Evolutionary conservation across 1,139 yeast species (phyloP), one percentile per base, ranked within the genome.

Genomic region (Zygoascus hellenicus): DNA sequence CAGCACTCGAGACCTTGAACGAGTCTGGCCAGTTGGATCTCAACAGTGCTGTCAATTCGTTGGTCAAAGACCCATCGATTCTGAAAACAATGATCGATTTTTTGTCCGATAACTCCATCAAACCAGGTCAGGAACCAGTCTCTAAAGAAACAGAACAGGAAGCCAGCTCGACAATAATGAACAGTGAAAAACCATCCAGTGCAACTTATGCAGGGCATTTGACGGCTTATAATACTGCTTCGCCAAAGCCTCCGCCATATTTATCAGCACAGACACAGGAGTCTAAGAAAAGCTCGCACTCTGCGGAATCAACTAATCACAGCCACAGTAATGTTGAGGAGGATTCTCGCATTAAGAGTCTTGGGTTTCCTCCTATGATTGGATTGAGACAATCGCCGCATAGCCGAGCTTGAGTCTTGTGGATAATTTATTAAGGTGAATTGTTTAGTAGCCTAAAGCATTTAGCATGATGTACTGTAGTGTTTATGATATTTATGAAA

Each of bases 11-110:
- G 36, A 37, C 53, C 2, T 47, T 56, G 15, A 51, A 54, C 10
- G 46, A 47, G 16, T 38, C 48, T 13, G 50, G 45, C 16, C 41
- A 35, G 10, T 11, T 43, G 26, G 55, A 48, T 37, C 49, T 60
- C 42, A 60, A 56, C 35, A 54, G 53, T 15, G 59, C 63, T 19
- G 53, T 60, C 9, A 50, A 54, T 36, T 54, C 55, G 15, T 48
- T 60, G 13, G 56, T 60, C 11, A 56, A 58, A 40, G 64, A 60
- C 37, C 61, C 64, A 13, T 55, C 54, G 28, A 45, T 60, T 35
- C 48, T 60, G 39, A 54, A 51, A 41, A 58, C 42, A n/a, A 48
- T 52, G 53, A 48, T 51, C 7, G 55, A 46, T 29, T 16, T 48
- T 6, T 38, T 50, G 19, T 43, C 49, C 9, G 49, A 45, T 29